phyloP scores from a whole-genome alignment of 495 filamentous ascomycete genomes.

The Podospora bellae-mahoneyi region DNA sequence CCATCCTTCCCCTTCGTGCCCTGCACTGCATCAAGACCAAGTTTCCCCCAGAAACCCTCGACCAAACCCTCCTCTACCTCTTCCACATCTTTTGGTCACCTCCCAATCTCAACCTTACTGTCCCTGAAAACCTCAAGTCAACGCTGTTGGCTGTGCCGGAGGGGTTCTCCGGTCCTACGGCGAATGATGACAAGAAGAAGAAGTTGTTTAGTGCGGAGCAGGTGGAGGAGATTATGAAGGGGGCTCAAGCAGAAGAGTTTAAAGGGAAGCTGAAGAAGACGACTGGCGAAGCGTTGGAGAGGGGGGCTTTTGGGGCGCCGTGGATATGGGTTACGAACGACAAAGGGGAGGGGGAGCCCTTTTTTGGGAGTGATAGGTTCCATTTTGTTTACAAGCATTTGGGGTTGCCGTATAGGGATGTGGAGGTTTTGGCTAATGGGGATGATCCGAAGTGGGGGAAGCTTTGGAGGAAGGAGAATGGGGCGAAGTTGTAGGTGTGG shows the following conservation, averaged over 20 bases:
- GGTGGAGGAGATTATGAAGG: constrained; percentile 50
- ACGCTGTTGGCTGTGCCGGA: constrained; percentile 26
- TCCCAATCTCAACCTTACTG: constrained; percentile 34
- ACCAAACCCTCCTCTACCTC: constrained; percentile 31
- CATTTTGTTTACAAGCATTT: constrained; percentile 43
- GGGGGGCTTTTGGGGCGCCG: constrained; percentile 69
- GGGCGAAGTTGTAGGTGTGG: constrained; percentile 4
- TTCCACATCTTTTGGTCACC: constrained; percentile 42
- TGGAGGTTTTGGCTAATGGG: constrained; percentile 30
- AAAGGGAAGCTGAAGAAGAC: constrained; percentile 58
- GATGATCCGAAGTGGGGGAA: neutral
- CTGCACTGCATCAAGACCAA: constrained; percentile 60
- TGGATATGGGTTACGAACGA: constrained; percentile 71
- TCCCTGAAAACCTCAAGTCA: constrained; percentile 21
- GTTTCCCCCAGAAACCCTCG: constrained; percentile 37
- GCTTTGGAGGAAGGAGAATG: neutral
- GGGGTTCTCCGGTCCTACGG: neutral
- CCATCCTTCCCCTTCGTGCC: constrained; percentile 55
- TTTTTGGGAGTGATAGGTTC: constrained; percentile 72
- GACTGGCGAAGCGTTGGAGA: constrained; percentile 57
- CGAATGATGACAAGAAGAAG: neutral
- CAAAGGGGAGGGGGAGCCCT: constrained; percentile 57
- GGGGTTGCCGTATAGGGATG: constrained; percentile 37
- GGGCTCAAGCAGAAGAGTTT: constrained; percentile 45
- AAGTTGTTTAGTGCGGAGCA: constrained; percentile 33